A percentile compares a stretch with the other conserved stretches of the same genome.
Evolutionary conservation across 768 basidiomycete species (phyloP).

Genomic region (Agaricus sinodeliciosus): DNA sequence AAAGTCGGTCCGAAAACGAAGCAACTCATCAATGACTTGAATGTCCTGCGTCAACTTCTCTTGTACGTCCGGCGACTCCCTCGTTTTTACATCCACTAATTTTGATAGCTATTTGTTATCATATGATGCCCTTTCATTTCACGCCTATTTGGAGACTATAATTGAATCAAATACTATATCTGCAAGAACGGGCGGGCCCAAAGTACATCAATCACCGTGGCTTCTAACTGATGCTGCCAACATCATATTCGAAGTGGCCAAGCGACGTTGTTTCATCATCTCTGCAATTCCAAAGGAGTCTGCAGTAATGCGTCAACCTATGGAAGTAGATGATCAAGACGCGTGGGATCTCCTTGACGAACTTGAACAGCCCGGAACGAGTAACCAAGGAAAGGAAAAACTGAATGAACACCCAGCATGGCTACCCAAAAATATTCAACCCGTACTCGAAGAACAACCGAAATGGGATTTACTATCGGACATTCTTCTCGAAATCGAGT

Average conservation of each 20-base stretch:
- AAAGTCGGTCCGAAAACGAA: slow-evolving; percentile 91
- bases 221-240: slow-evolving; percentile 90
- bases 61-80: slow-evolving; percentile 39
- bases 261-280: slow-evolving; percentile 72
- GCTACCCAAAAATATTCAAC: slow-evolving; percentile 75
- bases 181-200: slow-evolving; percentile 37
- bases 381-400: slow-evolving; percentile 10
- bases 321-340: slow-evolving; percentile 59
- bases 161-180: slow-evolving; percentile 49
- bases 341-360: slow-evolving; percentile 73
- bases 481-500: slow-evolving; percentile 87
- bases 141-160: slow-evolving; percentile 86
- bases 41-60: slow-evolving; percentile 76
- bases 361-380: slow-evolving; percentile 24
- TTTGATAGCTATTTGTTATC: slow-evolving; percentile 71
- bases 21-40: slow-evolving; percentile 84
- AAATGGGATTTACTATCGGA: slow-evolving; percentile 88
- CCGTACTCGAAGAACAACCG: slow-evolving; percentile 87
- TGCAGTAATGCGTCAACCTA: slow-evolving; percentile 14
- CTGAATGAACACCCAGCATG: slow-evolving; percentile 38
- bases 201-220: slow-evolving; percentile 78
- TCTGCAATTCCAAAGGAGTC: slow-evolving; percentile 20
- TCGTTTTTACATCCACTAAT: not conserved
- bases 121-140: slow-evolving; percentile 88
- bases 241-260: slow-evolving; percentile 74